Evolutionary conservation across 176 grass and related monocot species (phyloP), one percentile per base, ranked within the genome.

Genomic region (Eleusine coracana): DNA sequence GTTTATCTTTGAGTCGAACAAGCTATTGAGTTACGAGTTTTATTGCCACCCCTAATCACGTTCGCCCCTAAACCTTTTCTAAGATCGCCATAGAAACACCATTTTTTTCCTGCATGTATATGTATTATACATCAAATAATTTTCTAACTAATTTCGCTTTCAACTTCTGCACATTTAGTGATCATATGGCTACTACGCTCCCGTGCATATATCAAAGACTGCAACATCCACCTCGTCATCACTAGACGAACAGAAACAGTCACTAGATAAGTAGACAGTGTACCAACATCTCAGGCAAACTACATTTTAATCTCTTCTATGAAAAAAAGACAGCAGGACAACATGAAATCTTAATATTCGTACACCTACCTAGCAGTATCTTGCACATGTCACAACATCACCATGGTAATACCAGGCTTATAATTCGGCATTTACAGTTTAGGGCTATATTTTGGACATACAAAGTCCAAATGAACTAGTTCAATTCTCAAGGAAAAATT

Each of bases 81-180:
- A 34, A 34, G 31, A 34, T 34, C 31, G 31, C 31, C 31, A 34
- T 34, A 34, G 31, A 34, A 34, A 34, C 31, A 34, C 31, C 31
- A 34, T 34, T 34, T 34, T 34, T 34, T 34, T 1, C 31, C 31
- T 34, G 31, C 31, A 34, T 34, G 2, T 34, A 34, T 34, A 34
- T 34, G 31, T 34, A 41, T 54, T 79, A 16, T 58, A 17, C 58
- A 13, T 80, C 3, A 39, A 74, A 62, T 68, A 68, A 49, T 76
- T 87, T 87, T 81, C 49, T 48, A 86, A 75, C 20, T 62, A 76
- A 81, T 64, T 31, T n/a, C 31, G 10, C 40, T 70, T 70, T 77
- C 64, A 77, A 52, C 64, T 34, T 34, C 29, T 69, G 71, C 68
- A 82, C 21, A 81, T 69, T 81, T 79, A 70, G 39, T 14, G 15